phyloP scores from a whole-genome alignment of 257 asterid species.

The Misopates orontium region DNA sequence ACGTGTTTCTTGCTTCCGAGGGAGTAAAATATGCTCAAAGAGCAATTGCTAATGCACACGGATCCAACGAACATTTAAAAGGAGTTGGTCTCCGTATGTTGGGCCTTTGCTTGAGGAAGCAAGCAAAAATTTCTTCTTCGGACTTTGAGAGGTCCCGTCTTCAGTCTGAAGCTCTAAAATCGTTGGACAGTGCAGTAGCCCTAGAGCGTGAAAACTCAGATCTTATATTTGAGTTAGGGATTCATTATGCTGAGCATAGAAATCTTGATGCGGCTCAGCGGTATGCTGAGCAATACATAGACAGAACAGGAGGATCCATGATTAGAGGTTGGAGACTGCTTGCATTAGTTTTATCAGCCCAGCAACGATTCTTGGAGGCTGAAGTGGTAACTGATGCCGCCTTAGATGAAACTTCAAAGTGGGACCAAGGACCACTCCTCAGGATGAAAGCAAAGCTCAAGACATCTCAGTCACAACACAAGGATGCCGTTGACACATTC shows the following conservation, averaged over 20 bases:
- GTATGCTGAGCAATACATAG: conserved; percentile 78
- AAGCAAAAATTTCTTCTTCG: conserved; percentile 79
- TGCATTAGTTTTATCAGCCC: conserved; percentile 87
- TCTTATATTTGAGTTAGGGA: conserved; percentile 75
- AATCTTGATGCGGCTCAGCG: conserved; percentile 81
- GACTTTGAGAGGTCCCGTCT: conserved; percentile 91
- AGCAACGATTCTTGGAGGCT: conserved; percentile 80
- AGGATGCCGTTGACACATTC: conserved; percentile 83
- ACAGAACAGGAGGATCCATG: conserved; percentile 88
- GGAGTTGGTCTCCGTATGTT: conserved; percentile 79
- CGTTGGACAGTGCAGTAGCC: conserved; percentile 69
- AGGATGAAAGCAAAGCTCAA: conserved; percentile 88
- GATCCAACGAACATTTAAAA: conserved; percentile 62
- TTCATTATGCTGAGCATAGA: conserved; percentile 86
- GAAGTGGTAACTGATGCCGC: conserved; percentile 93
- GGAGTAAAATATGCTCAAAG: conserved; percentile 78
- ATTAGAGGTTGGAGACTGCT: conserved; percentile 91
- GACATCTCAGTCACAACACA: conserved; percentile 67
- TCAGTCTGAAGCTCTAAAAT: conserved; percentile 88
- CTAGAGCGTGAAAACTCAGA: conserved; percentile 78
- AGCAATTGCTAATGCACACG: conserved; percentile 61
- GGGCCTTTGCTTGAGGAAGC: conserved; percentile 90
- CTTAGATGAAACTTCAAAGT: conserved; percentile 85
- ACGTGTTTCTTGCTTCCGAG: conserved; percentile 77
- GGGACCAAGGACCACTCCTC: conserved; percentile 97